Base-by-base conservation (phyloP, 1,139 yeast species). In the Blastobotrys buckinghamii region DNA sequence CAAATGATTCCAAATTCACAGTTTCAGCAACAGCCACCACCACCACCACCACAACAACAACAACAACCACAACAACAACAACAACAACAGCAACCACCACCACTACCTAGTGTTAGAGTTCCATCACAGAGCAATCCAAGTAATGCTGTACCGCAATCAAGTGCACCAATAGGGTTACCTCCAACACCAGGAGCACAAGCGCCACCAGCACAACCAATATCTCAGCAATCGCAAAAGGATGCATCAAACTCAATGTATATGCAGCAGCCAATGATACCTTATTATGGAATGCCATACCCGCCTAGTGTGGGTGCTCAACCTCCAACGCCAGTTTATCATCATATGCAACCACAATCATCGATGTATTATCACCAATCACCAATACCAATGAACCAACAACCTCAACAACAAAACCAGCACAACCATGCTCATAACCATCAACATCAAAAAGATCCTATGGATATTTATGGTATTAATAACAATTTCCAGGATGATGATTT, bases 401-500 rank as follows among this genome's bases (percentile, higher is more conserved):
- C 6, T 20, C 22, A 35, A 15, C 44, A 32, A 20, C 48, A 45
- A 26, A 36, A 36, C 29, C 42, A 42, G 6, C 39, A 34, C 17
- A 13, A 32, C 17, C 33, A 29, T 12, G 10, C 7, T 42, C 22
- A 12, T 39, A 10, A 17, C 20, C 39, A n/a, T 22, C 35, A 38
- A 41, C 43, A 10, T 40, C 48, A 15, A 24, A 10, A 17, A 4
- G 24, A 22, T 5, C 37, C 20, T 10, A 13, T 19, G 29, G 48
- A 45, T 34, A 39, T 45, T 12, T 45, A 45, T 36, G 48, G 48
- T 20, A 44, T 38, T 27, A 42, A 40, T 12, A 29, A 50, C 3
- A 38, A 45, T 22, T 46, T 49, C 40, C 56, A 51, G 41, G 57
- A 56, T 9, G 53, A 57, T 32, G 60, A 58, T 39, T 46, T 59